Percentiles rank a stretch among this genome's conserved stretches.
Conservation (phyloP, 306 rosid species). For the Clitoria ternatea region DNA sequence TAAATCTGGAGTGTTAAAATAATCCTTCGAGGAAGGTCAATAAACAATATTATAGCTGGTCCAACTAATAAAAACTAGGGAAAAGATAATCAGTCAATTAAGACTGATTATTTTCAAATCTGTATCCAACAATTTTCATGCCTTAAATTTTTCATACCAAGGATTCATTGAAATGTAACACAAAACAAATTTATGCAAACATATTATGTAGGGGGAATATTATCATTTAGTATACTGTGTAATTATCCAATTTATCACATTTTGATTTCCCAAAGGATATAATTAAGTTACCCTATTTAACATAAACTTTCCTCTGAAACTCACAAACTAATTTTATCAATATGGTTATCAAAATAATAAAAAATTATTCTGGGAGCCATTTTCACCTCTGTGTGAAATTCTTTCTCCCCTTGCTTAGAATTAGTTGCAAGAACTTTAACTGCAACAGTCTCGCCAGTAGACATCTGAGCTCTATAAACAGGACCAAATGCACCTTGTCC, state of each 20-base stretch:
- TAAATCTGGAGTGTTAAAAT: background rate
- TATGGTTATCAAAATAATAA: background rate
- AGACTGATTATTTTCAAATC: too few species aligned
- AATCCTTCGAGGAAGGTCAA: background rate
- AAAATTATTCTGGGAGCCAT: background rate
- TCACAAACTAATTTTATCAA: background rate
- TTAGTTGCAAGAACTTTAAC: too few species aligned
- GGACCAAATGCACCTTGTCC: constrained; percentile 98
- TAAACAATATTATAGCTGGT: background rate
- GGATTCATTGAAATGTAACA: too few species aligned
- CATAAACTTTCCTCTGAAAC: background rate
- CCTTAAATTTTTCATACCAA: too few species aligned
- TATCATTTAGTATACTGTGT: background rate
- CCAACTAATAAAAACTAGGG: background rate
- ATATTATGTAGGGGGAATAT: too few species aligned
- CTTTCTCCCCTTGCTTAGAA: too few species aligned
- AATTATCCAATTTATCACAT: background rate
- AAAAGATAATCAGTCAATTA: background rate
- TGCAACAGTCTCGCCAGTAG: too few species aligned
- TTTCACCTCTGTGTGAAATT: constrained; percentile 85
- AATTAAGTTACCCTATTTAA: background rate
- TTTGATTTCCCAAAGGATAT: background rate
- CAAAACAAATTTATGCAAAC: too few species aligned
- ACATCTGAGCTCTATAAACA: constrained; percentile 91
- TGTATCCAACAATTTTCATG: too few species aligned